Conservation (phyloP, 305 asterid genomes). For the Petunia hybrid region DNA sequence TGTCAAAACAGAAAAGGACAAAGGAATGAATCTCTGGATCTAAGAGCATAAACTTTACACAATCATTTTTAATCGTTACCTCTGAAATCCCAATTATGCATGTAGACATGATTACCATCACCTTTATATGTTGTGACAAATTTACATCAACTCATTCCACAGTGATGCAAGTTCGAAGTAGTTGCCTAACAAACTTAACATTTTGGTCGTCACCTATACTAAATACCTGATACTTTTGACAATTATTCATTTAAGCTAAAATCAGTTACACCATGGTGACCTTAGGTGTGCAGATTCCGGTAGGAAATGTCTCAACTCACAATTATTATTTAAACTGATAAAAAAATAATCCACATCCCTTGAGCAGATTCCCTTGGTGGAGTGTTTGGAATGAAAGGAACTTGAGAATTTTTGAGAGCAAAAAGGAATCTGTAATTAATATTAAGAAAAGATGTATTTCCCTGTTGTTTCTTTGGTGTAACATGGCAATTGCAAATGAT, state of each 20-base stretch:
- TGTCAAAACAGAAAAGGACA: neutral
- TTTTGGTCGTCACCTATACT: neutral
- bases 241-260: neutral
- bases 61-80: neutral
- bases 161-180: neutral
- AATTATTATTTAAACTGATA: neutral
- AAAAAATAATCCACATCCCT: neutral
- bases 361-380: neutral
- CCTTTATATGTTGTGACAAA: neutral
- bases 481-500: too few species aligned
- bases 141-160: neutral
- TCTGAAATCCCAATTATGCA: constrained; percentile 6
- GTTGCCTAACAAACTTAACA: neutral
- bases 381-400: too few species aligned
- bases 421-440: too few species aligned
- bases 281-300: neutral
- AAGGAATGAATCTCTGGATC: constrained; percentile 17
- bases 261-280: neutral
- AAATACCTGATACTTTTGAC: neutral
- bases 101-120: neutral
- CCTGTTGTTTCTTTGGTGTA: too few species aligned
- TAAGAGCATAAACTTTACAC: constrained; percentile 6
- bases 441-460: too few species aligned
- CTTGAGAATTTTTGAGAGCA: too few species aligned
- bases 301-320: neutral